Percentiles rank a stretch among this genome's conserved stretches.
phyloP scores from a whole-genome alignment of 176 grass and related monocot genomes.

The Aegilops bicornis region DNA sequence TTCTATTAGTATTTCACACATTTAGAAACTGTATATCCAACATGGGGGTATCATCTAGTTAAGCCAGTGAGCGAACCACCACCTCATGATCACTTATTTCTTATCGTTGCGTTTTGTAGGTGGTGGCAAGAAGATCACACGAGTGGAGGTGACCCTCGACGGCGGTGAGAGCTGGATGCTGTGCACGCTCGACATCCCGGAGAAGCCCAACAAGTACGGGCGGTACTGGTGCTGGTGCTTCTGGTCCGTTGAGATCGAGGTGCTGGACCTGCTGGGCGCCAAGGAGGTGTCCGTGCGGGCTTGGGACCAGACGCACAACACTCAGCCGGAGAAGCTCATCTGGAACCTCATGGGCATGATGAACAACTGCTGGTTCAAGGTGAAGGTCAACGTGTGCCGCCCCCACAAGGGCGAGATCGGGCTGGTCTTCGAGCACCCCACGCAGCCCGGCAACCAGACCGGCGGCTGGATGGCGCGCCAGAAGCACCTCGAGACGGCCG shows the following conservation, averaged over 20 bases:
- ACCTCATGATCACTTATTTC: no score
- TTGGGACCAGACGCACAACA: conserved; percentile 90
- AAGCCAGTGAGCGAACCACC: no score
- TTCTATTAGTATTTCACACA: no score
- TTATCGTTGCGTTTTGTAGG: conserved; percentile 12
- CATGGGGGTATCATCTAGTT: no score
- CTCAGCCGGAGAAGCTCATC: conserved; percentile 89
- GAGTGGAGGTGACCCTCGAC: conserved; percentile 91
- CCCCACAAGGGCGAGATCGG: conserved; percentile 84
- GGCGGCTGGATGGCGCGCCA: conserved; percentile 94
- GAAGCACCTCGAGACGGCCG: conserved; percentile 71
- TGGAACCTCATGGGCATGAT: conserved; percentile 99
- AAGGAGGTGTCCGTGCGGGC: conserved; percentile 90
- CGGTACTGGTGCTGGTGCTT: conserved; percentile 99
- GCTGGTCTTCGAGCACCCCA: conserved; percentile 90
- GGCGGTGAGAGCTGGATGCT: conserved; percentile 88
- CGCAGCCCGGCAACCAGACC: conserved; percentile 67
- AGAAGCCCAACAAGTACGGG: conserved; percentile 92
- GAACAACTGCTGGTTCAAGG: conserved; percentile 99
- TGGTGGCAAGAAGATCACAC: conserved; percentile 78
- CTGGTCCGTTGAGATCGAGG: conserved; percentile 89
- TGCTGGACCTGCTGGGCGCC: conserved; percentile 73
- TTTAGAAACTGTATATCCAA: no score
- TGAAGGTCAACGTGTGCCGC: conserved; percentile 82
- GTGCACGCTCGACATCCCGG: conserved; percentile 64